Evolutionary conservation across 441 rosid species (phyloP), one percentile per base, ranked within the genome.

Genomic region (Erodium moschatum): DNA sequence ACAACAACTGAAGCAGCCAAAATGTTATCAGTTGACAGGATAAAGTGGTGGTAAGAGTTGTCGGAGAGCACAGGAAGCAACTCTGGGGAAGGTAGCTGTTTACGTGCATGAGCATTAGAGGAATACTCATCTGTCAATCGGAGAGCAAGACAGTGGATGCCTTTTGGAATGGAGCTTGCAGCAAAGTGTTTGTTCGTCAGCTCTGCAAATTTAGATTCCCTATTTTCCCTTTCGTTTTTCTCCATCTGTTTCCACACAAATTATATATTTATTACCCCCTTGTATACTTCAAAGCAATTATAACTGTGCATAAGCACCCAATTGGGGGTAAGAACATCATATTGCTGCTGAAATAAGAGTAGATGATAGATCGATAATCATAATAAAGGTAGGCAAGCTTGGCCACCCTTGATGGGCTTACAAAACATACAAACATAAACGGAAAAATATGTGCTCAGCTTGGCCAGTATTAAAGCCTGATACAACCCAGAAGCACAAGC

Each of bases 1-100:
- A 94, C 96, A 75, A 94, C 97, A 67, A 94, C 99, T 56, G 99
- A 91, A 73, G 97, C 97, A 74, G 99, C 99, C 87, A 94, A 79
- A 72, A 94, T 88, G 77, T 94, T 94, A 79, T 94, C 99, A 7
- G 97, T 94, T 56, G 99, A 69, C 75, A 94, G 79, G 68, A 91
- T 72, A 62, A 89, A 94, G 78, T 91, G 99, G 84, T 88, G 87
- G 81, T 77, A 84, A 69, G 96, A 84, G 78, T 89, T 94, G 77
- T 94, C 89, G 48, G 97, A 88, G 63, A 94, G 96, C 74, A 87
- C 65, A 71, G 97, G 99, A 76, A 94, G 99, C 50, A 84, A 76
- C 82, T 94, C 99, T n/a, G 97, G 97, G 38, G 97, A 89, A 76
- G 99, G 99, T 66, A 94, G 84, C 64, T 94, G 97, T 82, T 85